Evolutionary conservation across 768 basidiomycete genomes (phyloP).

Genomic region (Mrakia frigida): DNA sequence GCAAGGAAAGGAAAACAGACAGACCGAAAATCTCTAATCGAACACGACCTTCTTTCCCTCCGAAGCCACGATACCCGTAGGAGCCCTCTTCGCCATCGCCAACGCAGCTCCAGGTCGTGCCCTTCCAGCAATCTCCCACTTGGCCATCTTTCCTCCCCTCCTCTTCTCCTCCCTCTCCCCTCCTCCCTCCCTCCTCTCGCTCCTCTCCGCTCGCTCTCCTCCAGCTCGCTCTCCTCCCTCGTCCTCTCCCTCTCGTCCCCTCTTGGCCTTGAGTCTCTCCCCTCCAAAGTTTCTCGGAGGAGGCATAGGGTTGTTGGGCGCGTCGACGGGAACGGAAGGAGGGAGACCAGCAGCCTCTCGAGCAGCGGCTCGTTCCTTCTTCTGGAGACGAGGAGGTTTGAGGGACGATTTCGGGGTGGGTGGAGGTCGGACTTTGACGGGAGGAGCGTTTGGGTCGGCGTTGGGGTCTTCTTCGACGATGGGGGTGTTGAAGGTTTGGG

Average conservation of each 20-base stretch:
- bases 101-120: constrained; percentile 48
- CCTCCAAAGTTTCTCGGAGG: constrained; percentile 23
- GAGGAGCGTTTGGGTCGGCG: constrained; percentile 12
- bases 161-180: constrained; percentile 22
- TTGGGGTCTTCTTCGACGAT: constrained; percentile 21
- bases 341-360: constrained; percentile 17
- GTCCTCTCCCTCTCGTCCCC: constrained; percentile 23
- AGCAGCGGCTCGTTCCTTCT: constrained; percentile 27
- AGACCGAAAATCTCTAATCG: constrained; percentile 27
- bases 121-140: constrained; percentile 44
- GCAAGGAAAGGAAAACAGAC: too few species aligned
- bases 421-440: constrained; percentile 24
- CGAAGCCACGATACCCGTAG: constrained; percentile 46
- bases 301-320: constrained; percentile 26
- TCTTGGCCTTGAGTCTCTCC: constrained; percentile 14
- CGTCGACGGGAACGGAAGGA: constrained; percentile 19
- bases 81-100: constrained; percentile 48
- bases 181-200: constrained; percentile 30
- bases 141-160: constrained; percentile 40
- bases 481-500: constrained; percentile 33
- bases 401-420: constrained; percentile 3
- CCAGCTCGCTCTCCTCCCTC: constrained; percentile 34
- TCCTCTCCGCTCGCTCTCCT: constrained; percentile 33
- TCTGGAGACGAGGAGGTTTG: constrained; percentile 20
- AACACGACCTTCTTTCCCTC: constrained; percentile 47